Conservation (phyloP, 2,329 filamentous ascomycete species). For the Volutella citrinella region DNA sequence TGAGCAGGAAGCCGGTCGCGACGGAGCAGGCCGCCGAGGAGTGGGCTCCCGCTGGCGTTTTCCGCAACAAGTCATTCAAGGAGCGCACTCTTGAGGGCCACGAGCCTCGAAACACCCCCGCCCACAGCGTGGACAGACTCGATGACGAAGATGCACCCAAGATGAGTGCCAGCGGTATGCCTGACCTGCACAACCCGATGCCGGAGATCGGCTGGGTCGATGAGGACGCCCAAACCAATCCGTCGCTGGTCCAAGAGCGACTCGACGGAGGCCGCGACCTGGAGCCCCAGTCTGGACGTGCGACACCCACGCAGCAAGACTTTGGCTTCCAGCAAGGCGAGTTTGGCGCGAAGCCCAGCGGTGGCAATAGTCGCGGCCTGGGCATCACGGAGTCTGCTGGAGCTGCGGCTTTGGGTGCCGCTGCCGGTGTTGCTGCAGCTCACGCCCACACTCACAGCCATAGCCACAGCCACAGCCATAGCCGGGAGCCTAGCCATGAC, state of each 20-base stretch:
- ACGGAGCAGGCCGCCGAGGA: slow-evolving; percentile 33
- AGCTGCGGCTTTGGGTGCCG: slow-evolving; percentile 51
- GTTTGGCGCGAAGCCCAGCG: slow-evolving; percentile 32
- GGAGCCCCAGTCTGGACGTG: slow-evolving; percentile 54
- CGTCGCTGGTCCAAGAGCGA: slow-evolving; percentile 76
- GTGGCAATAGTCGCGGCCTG: slow-evolving; percentile 32
- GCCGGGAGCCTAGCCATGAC: slow-evolving; percentile 53
- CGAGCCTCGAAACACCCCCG: slow-evolving; percentile 52
- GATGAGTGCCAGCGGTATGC: slow-evolving; percentile 68
- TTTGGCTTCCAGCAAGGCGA: slow-evolving; percentile 26
- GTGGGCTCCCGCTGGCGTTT: slow-evolving; percentile 50
- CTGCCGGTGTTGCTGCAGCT: slow-evolving; percentile 41
- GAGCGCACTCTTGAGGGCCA: slow-evolving; percentile 58
- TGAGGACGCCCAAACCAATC: slow-evolving; percentile 77
- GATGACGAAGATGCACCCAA: slow-evolving; percentile 51
- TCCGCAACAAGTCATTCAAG: slow-evolving; percentile 63
- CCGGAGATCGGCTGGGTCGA: slow-evolving; percentile 70
- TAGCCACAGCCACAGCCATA: not conserved
- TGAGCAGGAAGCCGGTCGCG: slow-evolving; percentile 42
- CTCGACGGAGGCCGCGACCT: slow-evolving; percentile 48
- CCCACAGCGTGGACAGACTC: slow-evolving; percentile 58
- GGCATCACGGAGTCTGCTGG: slow-evolving; percentile 51
- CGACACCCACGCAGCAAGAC: slow-evolving; percentile 44
- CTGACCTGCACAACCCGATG: slow-evolving; percentile 66
- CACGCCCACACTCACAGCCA: slow-evolving; percentile 44